These are phyloP conservation scores for Dactylonectria macrodidyma DNA, from an alignment of 2,329 filamentous ascomycete species.

Conservation along the genomic window DNA sequence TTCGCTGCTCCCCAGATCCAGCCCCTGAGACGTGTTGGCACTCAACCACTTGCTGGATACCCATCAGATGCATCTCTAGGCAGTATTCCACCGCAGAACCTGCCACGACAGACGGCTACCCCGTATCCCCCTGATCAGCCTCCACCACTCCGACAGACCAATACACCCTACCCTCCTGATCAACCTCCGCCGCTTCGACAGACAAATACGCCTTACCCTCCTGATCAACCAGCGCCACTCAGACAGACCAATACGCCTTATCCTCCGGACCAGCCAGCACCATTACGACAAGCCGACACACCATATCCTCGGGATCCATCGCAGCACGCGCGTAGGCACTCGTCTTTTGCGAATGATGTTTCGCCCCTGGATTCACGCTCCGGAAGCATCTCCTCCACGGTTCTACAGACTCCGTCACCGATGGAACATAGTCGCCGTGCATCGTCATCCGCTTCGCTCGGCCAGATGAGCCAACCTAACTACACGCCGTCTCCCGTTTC, in stretches of 20 bases:
- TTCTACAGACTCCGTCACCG: conserved; percentile 49
- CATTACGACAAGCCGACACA: conserved; percentile 8
- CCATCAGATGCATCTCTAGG: neutral
- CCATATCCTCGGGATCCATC: conserved; percentile 20
- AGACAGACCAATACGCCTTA: conserved; percentile 15
- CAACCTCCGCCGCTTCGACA: conserved; percentile 2
- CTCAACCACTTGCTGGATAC: conserved; percentile 28
- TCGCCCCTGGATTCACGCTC: conserved; percentile 48
- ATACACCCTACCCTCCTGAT: conserved; percentile 9
- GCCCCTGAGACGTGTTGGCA: conserved; percentile 19
- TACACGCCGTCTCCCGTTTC: conserved; percentile 46
- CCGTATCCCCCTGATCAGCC: conserved; percentile 13
- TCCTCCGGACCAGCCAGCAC: conserved; percentile 25
- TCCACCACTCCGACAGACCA: neutral
- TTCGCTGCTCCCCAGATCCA: conserved; percentile 35
- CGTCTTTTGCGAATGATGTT: conserved; percentile 45
- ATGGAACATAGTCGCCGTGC: conserved; percentile 44
- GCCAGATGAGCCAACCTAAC: conserved; percentile 28
- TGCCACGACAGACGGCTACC: neutral
- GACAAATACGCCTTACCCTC: conserved; percentile 18
- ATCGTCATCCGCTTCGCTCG: conserved; percentile 39
- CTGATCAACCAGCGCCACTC: conserved; percentile 15
- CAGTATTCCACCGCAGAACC: neutral
- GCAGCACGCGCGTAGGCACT: conserved; percentile 42
- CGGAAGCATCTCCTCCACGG: conserved; percentile 44